phyloP scores from a whole-genome alignment of 2,329 filamentous ascomycete genomes.

The Diplodia mutila region DNA sequence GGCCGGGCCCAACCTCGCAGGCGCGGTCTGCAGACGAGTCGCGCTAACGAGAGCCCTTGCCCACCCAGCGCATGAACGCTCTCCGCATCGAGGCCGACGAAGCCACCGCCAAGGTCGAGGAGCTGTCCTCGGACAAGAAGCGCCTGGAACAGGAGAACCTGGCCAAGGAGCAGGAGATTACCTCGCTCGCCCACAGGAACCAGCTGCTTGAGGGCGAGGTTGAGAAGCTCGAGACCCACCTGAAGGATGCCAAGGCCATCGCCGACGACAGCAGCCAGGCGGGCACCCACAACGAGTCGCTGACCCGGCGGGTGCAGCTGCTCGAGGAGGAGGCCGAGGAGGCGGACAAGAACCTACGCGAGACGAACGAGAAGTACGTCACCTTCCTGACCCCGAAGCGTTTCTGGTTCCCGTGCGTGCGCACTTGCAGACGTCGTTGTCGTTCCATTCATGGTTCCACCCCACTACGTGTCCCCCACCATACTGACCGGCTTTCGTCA shows the following conservation, averaged over 20 bases:
- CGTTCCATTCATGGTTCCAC: conserved; percentile 5
- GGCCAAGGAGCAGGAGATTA: conserved; percentile 97
- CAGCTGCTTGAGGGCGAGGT: conserved; percentile 85
- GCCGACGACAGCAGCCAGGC: conserved; percentile 81
- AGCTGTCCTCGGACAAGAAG: conserved; percentile 87
- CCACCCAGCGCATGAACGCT: conserved; percentile 89
- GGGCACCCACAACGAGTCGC: conserved; percentile 86
- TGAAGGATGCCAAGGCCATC: conserved; percentile 86
- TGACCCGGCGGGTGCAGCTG: conserved; percentile 90
- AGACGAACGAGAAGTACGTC: conserved; percentile 97
- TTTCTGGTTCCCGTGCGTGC: conserved; percentile 19
- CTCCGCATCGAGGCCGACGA: conserved; percentile 95
- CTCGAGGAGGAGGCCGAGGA: conserved; percentile 98
- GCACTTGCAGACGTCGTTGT: conserved; percentile 19
- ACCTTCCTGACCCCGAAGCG: conserved; percentile 27
- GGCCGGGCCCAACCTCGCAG: conserved; percentile 15
- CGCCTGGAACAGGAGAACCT: conserved; percentile 91
- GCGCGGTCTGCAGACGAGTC: conserved; percentile 32
- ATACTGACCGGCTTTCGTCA: conserved; percentile 45
- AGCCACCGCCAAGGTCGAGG: conserved; percentile 77
- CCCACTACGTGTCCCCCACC: conserved; percentile 4
- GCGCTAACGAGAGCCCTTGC: conserved; percentile 24
- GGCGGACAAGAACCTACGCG: conserved; percentile 92
- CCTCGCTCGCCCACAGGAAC: conserved; percentile 94
- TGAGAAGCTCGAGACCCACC: conserved; percentile 83